Base-by-base conservation (phyloP, 192 early-diverging fungal species). In the Backusella tuberculispora region DNA sequence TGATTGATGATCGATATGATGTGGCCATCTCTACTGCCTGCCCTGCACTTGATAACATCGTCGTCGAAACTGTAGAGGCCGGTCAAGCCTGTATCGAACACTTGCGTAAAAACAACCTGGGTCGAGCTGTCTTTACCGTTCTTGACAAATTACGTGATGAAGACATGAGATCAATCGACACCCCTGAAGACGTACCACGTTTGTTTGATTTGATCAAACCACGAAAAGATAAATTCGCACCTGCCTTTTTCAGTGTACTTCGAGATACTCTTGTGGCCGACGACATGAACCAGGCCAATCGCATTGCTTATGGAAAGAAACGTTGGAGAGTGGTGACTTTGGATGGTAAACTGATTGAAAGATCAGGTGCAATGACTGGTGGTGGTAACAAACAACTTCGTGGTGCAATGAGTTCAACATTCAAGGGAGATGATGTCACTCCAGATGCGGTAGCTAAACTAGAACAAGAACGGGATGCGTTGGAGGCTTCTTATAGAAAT, bases 291-390 rank as follows among this genome's bases (percentile, higher is more conserved):
- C 90, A 93, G 76, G 98, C 96, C 10, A 96, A 95, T 72, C 83
- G 88, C 38, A 92, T 99, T 48, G 96, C 98, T 0, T 99, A 90
- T 76, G 92, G 93, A n/a, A 71, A 73, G 38, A 85, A 84, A 29
- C 88, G 96, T n/a, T 93, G 90, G 86, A 89, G 97, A 38, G 96
- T 99, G 7, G 98, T 99, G 6, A 99, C 95, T 1, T 79, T 99
- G 46, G 93, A 93, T 64, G 97, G 98, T 3, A 88, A 95, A 64
- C 79, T 99, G 60, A 95, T 99, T 69, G 97, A 98, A 72, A 88
- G 87, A 24, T 90, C 91, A 6, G 97, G 98, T 76, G 92, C 96
- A 7, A 96, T 99, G 94, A 90, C 89, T 41, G 97, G 97, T 73
- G 98, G 96, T 64, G 97, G 96, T 21, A 88, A 74, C 13, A 85